Conservation (phyloP, 2,329 filamentous ascomycete species). For the Penicillium sp. region DNA sequence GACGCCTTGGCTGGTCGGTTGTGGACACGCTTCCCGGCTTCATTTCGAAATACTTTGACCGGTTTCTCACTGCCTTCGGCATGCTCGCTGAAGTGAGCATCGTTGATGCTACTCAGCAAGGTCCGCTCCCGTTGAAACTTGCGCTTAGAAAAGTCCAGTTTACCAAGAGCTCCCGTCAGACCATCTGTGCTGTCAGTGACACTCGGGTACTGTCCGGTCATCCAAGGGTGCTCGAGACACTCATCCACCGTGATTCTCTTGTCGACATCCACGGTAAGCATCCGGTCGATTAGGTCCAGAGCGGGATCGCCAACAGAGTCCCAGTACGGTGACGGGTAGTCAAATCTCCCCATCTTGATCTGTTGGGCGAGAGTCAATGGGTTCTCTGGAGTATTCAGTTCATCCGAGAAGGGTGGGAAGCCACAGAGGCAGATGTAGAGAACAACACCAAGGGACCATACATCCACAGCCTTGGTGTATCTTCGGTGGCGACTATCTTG, state of each 20-base stretch:
- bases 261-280: conserved; percentile 86
- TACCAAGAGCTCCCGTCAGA: conserved; percentile 79
- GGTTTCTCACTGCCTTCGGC: conserved; percentile 57
- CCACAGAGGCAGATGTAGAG: conserved; percentile 96
- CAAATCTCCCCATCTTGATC: conserved; percentile 83
- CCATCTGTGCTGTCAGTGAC: conserved; percentile 87
- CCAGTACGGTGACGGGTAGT: conserved; percentile 97
- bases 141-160: conserved; percentile 79
- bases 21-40: conserved; percentile 47
- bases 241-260: conserved; percentile 85
- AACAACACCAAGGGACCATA: conserved; percentile 97
- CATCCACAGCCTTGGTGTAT: conserved; percentile 92
- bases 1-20: conserved; percentile 39
- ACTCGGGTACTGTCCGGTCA: conserved; percentile 60
- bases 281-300: conserved; percentile 87
- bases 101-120: conserved; percentile 76
- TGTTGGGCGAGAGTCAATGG: conserved; percentile 86
- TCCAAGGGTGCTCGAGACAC: conserved; percentile 89
- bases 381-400: conserved; percentile 76
- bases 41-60: conserved; percentile 77
- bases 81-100: conserved; percentile 63
- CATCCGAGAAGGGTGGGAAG: conserved; percentile 95
- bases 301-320: conserved; percentile 83
- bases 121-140: conserved; percentile 82
- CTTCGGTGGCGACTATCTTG: conserved; percentile 76